A percentile compares a stretch with the other conserved stretches of the same genome.
These are phyloP conservation scores for Debaryomyces robertsiae DNA, from an alignment of 1,139 yeast species.

Conservation along the genomic window DNA sequence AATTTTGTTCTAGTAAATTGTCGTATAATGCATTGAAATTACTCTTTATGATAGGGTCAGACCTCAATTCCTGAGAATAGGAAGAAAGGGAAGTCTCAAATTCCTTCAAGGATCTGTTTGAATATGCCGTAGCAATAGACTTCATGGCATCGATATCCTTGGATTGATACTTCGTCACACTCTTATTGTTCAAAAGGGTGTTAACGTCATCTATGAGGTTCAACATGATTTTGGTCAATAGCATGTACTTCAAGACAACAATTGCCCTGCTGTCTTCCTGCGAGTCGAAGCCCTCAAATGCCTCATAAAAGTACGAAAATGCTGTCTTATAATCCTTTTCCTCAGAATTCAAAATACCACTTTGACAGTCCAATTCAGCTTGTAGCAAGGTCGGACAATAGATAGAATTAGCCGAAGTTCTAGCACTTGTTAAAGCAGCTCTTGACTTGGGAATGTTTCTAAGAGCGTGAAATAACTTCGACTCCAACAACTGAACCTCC, in stretches of 20 bases:
- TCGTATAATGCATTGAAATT: conserved; percentile 94
- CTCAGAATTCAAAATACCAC: conserved; percentile 95
- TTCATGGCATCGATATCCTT: conserved; percentile 86
- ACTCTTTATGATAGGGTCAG: conserved; percentile 86
- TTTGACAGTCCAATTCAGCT: conserved; percentile 93
- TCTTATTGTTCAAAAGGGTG: conserved; percentile 72
- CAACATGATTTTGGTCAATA: conserved; percentile 90
- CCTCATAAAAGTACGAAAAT: conserved; percentile 90
- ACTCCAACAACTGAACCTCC: conserved; percentile 91
- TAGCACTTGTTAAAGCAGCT: conserved; percentile 91
- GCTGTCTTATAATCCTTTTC: conserved; percentile 97
- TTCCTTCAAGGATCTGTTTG: conserved; percentile 86
- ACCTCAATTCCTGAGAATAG: conserved; percentile 74
- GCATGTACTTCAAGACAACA: conserved; percentile 85
- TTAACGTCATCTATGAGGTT: conserved; percentile 86
- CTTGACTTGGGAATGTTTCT: conserved; percentile 91
- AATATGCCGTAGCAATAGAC: conserved; percentile 86
- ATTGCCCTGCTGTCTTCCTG: conserved; percentile 69
- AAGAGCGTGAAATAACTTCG: conserved; percentile 87
- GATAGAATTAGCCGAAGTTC: conserved; percentile 94
- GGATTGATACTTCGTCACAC: conserved; percentile 78
- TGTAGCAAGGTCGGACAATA: conserved; percentile 94
- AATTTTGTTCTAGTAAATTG: conserved; percentile 86
- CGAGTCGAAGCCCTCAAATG: conserved; percentile 81
- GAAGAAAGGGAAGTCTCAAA: conserved; percentile 78